Evolutionary conservation across 192 early-diverging fungal genomes (phyloP), one percentile per base, ranked within the genome.

Genomic region (Coemansia sp.): DNA sequence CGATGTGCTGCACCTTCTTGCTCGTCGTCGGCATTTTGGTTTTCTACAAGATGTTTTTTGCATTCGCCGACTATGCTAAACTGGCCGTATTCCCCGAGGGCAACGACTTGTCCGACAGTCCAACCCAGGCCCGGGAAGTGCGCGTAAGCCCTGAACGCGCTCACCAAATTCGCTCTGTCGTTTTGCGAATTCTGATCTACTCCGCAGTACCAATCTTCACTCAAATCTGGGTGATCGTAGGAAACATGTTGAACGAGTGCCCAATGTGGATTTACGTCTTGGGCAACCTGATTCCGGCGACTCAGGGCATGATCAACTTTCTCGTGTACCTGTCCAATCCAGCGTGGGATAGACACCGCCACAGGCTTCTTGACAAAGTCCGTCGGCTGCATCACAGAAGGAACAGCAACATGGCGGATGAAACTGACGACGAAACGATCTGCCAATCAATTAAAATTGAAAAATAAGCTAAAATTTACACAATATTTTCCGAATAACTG

Each of bases 241-340:
- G 63, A 11, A 73, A 73, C 47, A 73, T 64, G 62, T 22, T 55
- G 4, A 19, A 43, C 27, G 2, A 46, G 4, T 58, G 50, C 11
- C 70, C 70, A 19, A 66, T 66, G 63, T 73, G 70, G 70, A 47
- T 73, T 15, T 73, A 66, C 22, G 54, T 73, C n/a, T n/a, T 73
- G 44, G 70, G 63, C 22, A 73, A 61, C 59, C 53, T 73, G 40
- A 47, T 66, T 7, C 70, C 70, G 1, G 60, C 70, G 12, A 58
- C 60, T 1, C 70, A 73, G 20, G 70, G 70, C 30, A 62, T 66
- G 50, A 40, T 73, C 15, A 73, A 73, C 46, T 47, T 73, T 25
- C 51, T 73, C 5, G 36, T 62, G 0, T 73, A 66, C 21, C n/a
- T 53, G 19, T 27, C 28, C 10, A 49, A 62, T 4, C 70, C 70